Conservation (phyloP, 768 basidiomycete species). For the Cantharellus anzutake region DNA sequence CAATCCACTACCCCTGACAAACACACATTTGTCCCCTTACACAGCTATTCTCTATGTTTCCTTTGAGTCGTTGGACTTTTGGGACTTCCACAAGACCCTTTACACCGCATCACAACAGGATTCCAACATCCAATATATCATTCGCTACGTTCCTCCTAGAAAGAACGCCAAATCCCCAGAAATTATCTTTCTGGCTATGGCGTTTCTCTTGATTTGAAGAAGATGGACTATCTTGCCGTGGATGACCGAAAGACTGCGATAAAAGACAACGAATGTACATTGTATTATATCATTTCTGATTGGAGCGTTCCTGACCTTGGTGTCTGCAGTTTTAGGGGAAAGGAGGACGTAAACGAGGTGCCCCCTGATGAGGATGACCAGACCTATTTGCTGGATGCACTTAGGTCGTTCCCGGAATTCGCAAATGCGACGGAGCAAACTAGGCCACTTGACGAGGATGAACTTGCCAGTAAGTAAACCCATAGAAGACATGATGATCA, state of each 20-base stretch:
- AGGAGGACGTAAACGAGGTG: too few relatives aligned
- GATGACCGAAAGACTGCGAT: slow-evolving; percentile 49
- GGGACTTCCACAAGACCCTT: slow-evolving; percentile 47
- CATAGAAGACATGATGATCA: neutral
- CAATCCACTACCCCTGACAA: slow-evolving; percentile 29
- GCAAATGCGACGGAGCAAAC: neutral
- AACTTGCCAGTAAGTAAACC: neutral
- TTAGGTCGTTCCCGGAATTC: neutral
- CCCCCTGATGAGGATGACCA: neutral
- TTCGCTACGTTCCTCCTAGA: slow-evolving; percentile 42
- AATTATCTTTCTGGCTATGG: slow-evolving; percentile 73
- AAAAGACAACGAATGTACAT: slow-evolving; percentile 9
- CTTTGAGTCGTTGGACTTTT: slow-evolving; percentile 45
- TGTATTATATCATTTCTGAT: neutral
- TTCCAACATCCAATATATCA: slow-evolving; percentile 47
- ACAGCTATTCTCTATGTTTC: slow-evolving; percentile 68
- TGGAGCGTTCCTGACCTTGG: neutral
- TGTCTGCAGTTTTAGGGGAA: too few relatives aligned
- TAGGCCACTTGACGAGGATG: neutral
- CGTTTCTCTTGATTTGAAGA: slow-evolving; percentile 82
- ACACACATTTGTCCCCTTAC: slow-evolving; percentile 29
- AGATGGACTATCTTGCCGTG: slow-evolving; percentile 87
- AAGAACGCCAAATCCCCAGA: slow-evolving; percentile 10
- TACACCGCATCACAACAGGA: slow-evolving; percentile 26
- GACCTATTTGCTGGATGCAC: neutral